Percentiles rank a stretch among this genome's conserved stretches.
Conservation (phyloP, 345 rosid species). For the Gossypium mustelinum region DNA sequence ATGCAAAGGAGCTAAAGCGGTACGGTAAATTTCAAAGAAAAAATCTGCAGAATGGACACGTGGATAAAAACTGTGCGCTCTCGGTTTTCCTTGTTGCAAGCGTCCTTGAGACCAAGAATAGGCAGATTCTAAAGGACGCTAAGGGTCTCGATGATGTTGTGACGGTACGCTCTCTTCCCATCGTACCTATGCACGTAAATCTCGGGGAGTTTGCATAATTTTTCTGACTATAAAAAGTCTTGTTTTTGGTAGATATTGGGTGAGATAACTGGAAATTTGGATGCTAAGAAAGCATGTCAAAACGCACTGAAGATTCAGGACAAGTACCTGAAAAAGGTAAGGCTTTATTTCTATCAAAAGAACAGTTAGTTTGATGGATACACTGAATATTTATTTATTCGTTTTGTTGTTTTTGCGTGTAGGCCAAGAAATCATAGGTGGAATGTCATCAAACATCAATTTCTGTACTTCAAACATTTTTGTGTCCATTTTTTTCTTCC, state of each 20-base stretch:
- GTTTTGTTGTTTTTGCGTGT: slow-evolving; percentile 21
- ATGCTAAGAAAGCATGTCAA: slow-evolving; percentile 73
- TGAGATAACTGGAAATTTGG: slow-evolving; percentile 66
- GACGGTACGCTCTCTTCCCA: slow-evolving; percentile 33
- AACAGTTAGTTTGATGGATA: neutral
- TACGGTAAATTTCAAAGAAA: slow-evolving; percentile 81
- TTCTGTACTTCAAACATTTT: neutral
- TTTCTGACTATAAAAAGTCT: neutral
- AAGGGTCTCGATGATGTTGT: slow-evolving; percentile 88
- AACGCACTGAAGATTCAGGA: slow-evolving; percentile 81
- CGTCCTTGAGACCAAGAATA: slow-evolving; percentile 83
- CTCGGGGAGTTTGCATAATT: neutral
- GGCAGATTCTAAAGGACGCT: slow-evolving; percentile 77
- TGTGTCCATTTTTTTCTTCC: neutral
- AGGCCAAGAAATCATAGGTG: slow-evolving; percentile 37
- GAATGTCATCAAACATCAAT: neutral
- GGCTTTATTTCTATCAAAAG: neutral
- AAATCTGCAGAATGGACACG: slow-evolving; percentile 45
- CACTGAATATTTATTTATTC: neutral
- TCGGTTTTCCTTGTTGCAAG: slow-evolving; percentile 84
- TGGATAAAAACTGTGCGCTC: slow-evolving; percentile 50
- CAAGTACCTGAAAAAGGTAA: slow-evolving; percentile 71
- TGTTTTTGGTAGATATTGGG: slow-evolving; percentile 56
- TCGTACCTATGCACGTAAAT: neutral
- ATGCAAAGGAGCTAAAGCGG: slow-evolving; percentile 57